Base-by-base conservation (phyloP, 257 asterid genomes). In the Striga asiatica region DNA sequence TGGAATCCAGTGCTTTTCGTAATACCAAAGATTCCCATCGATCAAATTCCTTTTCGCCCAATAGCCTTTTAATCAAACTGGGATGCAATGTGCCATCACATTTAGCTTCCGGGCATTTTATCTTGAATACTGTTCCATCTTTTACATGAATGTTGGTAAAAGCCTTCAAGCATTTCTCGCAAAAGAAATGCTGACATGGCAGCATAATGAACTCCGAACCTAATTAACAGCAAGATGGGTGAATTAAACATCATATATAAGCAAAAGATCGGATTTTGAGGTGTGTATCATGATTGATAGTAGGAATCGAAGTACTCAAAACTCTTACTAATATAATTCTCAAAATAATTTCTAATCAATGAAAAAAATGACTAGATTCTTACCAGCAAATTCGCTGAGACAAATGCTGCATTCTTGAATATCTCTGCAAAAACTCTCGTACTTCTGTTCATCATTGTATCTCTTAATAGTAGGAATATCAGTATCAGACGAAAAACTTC, bases 71-170 rank as follows among this genome's bases (percentile, higher is more conserved):
- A 35, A 89, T 80, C 54, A 83, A 70, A 70, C 92, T 87, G 48
- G 95, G 96, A 18, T 91, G 95, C 61, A 91, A 75, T 89, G 83
- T 75, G 47, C 92, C 87, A 21, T 84, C 87, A 59, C 98, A 91
- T 72, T 91, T 86, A 47, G 92, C 48, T 60, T 80, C 77, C 1
- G 94, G 96, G 65, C 98, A 89, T 53, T 65, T 66, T 46, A 89
- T 81, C 71, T 89, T 86, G 65, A 61, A 62, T 21, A 81, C 81
- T 29, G 96, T 80, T 57, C 96, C 94, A 66, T 89, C 98, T 60
- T 54, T 72, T 59, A 89, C 67, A 70, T 83, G 98, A 67, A 89
- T 76, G 41, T 80, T 81, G 2, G 80, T 59, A 58, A 66, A 80
- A 12, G 85, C 84, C 76, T 75, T 83, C 87, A 86, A 70, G 82